Conservation (phyloP, 331 rosid species). For the Pyracantha coccinea region DNA sequence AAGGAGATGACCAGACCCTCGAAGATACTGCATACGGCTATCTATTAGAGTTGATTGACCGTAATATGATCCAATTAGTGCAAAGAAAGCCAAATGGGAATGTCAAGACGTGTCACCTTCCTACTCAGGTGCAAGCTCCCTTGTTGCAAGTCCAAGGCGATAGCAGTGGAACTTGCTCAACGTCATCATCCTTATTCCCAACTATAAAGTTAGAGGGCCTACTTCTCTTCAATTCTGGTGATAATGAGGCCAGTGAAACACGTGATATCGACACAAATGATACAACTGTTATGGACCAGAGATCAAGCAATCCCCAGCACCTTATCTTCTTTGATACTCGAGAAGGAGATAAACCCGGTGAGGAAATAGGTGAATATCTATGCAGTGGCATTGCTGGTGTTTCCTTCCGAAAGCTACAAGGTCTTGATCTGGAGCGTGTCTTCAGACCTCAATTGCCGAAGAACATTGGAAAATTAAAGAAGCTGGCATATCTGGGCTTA, state of each 20-base stretch:
- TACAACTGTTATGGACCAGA: background rate
- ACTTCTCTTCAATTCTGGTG: conserved; percentile 2
- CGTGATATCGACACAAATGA: background rate
- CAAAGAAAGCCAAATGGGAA: conserved; percentile 13
- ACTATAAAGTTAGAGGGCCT: background rate
- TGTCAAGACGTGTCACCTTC: conserved; percentile 13
- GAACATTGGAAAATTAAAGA: background rate
- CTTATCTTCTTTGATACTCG: conserved; percentile 9
- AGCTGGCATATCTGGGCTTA: conserved; percentile 16
- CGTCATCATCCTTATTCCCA: background rate
- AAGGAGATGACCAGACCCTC: background rate
- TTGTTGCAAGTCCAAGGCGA: background rate
- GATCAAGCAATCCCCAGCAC: background rate
- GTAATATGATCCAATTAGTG: conserved; percentile 11
- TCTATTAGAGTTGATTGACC: conserved; percentile 1
- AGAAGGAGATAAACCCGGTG: conserved; percentile 10
- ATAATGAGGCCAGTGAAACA: background rate
- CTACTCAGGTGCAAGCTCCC: background rate
- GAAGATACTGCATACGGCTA: background rate
- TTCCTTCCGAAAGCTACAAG: background rate
- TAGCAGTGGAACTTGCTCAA: background rate
- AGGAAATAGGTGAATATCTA: background rate
- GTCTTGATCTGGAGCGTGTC: conserved; percentile 20
- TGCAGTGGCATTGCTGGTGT: background rate
- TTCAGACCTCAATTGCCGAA: conserved; percentile 14